Conservation (phyloP, 768 basidiomycete genomes). For the Trametes gibbosa region DNA sequence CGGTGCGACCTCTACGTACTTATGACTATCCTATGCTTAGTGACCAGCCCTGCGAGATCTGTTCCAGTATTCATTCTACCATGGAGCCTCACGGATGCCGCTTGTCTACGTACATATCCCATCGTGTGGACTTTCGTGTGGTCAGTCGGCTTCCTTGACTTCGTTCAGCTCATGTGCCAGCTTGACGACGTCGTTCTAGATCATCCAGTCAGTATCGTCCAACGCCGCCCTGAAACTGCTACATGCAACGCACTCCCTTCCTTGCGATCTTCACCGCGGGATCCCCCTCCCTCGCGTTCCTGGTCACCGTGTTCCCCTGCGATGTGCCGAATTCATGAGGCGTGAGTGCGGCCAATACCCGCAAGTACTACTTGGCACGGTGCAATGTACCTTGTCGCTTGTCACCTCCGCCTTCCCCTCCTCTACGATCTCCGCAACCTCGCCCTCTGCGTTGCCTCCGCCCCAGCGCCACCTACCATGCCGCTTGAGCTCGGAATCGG, state of each 20-base stretch:
- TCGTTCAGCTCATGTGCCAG: constrained; percentile 48
- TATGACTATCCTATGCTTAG: no score
- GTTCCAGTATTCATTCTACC: no score
- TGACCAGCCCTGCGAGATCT: no score
- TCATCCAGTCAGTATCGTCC: background rate
- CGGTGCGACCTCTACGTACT: no score
- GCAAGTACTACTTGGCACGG: no score
- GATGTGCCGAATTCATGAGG: background rate
- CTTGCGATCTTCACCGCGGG: constrained; percentile 48
- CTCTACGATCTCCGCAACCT: constrained; percentile 40
- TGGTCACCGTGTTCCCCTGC: constrained; percentile 42
- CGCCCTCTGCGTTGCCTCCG: constrained; percentile 31
- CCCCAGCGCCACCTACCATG: constrained; percentile 39
- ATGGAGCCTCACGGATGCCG: no score
- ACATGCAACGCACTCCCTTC: constrained; percentile 37
- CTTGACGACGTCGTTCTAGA: constrained; percentile 51
- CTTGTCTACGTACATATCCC: background rate
- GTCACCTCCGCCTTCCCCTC: constrained; percentile 43
- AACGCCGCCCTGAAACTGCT: background rate
- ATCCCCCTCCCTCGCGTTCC: constrained; percentile 45
- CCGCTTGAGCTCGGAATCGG: no score
- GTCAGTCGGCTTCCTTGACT: constrained; percentile 31
- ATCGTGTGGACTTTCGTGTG: background rate
- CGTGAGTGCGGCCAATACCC: no score
- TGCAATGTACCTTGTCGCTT: constrained; percentile 41